Percentiles rank a stretch among this genome's conserved stretches.
phyloP scores from a whole-genome alignment of 441 rosid species.

The Gossypium lobatum region DNA sequence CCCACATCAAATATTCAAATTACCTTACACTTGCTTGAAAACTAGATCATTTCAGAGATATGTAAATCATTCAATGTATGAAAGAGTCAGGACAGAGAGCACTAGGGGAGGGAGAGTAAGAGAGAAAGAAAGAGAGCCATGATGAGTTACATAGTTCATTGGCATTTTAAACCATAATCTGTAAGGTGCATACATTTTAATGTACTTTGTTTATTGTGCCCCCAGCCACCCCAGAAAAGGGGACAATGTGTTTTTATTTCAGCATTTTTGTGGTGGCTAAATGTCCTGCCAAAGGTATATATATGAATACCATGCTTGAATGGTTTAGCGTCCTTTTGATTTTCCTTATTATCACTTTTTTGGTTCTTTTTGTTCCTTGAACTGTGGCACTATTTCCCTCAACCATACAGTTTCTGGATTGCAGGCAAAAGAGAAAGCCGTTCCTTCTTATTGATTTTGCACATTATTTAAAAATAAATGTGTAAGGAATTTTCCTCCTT shows the following conservation, averaged over 20 bases:
- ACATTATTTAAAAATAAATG: constrained; percentile 61
- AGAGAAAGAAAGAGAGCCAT: background rate
- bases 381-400: background rate
- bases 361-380: background rate
- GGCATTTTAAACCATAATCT: background rate
- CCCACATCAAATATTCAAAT: background rate
- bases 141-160: background rate
- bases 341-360: background rate
- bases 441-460: constrained; percentile 92
- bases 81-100: background rate
- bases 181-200: background rate
- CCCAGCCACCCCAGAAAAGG: background rate
- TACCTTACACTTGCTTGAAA: background rate
- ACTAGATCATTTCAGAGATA: background rate
- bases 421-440: constrained; percentile 69
- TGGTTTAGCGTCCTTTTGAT: background rate
- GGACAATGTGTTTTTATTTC: background rate
- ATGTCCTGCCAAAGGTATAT: background rate
- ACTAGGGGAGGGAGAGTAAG: background rate
- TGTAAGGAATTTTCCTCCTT: constrained; percentile 44
- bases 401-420: constrained; percentile 11
- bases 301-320: background rate
- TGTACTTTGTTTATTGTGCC: background rate
- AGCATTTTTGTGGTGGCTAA: background rate
- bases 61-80: background rate